Base-by-base conservation (phyloP, 2,329 filamentous ascomycete species). In the Fusarium sp. region DNA sequence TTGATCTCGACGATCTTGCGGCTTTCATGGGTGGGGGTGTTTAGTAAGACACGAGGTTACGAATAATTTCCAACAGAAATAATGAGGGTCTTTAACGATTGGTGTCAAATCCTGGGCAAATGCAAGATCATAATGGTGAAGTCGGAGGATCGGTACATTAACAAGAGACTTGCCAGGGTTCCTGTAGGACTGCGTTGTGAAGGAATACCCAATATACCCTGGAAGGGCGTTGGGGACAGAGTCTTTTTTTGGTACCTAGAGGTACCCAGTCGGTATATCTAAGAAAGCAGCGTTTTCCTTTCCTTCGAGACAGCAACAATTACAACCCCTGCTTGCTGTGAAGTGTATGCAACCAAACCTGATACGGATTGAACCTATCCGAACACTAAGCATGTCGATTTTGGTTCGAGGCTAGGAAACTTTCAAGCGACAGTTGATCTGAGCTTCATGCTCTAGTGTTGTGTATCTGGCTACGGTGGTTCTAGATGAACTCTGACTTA, bases 21-120 rank as follows among this genome's bases (percentile, higher is more conserved):
- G 89, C 89, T 6, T 90, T 90, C 61, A 90, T 90, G 89, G 89
- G 89, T 26, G 89, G 89, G 26, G 89, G 89, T 68, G 89, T 90
- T 70, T 90, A 71, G 6, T 20, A 35, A n/a, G 38, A 38, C 28
- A 75, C 49, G 49, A 75, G 60, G 47, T 31, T 55, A 71, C 26
- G 58, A 60, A 39, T 38, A 38, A 61, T 49, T 55, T 58, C 33
- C 22, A n/a, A 39, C 41, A 24, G 63, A 60, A 45, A 26, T 69
- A 58, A 71, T 70, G 63, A 69, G 63, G 63, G n/a, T 52, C 58
- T 66, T 51, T 54, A 44, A 28, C 38, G 36, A 38, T 38, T 74
- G 55, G 63, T 70, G 60, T 62, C 47, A 36, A 12, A 57, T 44
- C 31, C 28, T 58, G 22, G 39, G 63, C 44, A 45, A 24, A 35